Conservation (phyloP, 306 rosid species). For the Quercus aquifolioides region DNA sequence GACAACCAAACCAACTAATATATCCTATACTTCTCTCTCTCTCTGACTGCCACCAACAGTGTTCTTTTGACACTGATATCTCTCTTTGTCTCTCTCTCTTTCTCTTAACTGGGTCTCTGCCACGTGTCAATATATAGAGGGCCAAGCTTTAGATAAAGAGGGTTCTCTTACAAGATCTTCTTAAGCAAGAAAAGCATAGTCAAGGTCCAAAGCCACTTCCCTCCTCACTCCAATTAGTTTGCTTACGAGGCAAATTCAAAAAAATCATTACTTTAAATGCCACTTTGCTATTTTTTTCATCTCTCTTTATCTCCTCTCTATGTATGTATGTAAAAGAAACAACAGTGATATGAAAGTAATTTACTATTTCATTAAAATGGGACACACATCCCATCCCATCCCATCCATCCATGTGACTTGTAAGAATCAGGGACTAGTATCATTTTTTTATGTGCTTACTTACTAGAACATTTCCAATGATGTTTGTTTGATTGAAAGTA, state of each 20-base stretch:
- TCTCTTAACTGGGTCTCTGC: constrained; percentile 15
- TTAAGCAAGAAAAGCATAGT: constrained; percentile 76
- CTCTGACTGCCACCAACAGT: constrained; percentile 9
- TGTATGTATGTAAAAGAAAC: constrained; percentile 23
- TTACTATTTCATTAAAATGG: not conserved
- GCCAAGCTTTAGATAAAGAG: constrained; percentile 49
- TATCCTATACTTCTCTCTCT: constrained; percentile 14
- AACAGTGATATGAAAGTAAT: not conserved
- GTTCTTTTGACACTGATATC: constrained; percentile 14
- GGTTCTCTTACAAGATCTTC: constrained; percentile 52
- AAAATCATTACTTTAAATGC: constrained; percentile 27
- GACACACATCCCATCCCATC: no score
- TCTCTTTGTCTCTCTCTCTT: constrained; percentile 1
- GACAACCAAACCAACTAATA: constrained; percentile 47
- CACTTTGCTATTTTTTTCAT: constrained; percentile 24
- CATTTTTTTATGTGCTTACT: no score
- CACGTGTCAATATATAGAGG: constrained; percentile 44
- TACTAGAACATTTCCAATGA: no score
- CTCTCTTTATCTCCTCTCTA: constrained; percentile 30
- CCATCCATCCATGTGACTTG: not conserved
- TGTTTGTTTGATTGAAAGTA: no score
- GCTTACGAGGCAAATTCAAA: constrained; percentile 22
- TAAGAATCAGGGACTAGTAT: not conserved
- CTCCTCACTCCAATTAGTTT: constrained; percentile 20
- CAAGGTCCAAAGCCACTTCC: constrained; percentile 53